Percentiles rank a stretch among this genome's conserved stretches.
These are phyloP conservation scores for Hypoxylon sp. DNA, from an alignment of 2,329 filamentous ascomycete genomes.

Conservation along the genomic window DNA sequence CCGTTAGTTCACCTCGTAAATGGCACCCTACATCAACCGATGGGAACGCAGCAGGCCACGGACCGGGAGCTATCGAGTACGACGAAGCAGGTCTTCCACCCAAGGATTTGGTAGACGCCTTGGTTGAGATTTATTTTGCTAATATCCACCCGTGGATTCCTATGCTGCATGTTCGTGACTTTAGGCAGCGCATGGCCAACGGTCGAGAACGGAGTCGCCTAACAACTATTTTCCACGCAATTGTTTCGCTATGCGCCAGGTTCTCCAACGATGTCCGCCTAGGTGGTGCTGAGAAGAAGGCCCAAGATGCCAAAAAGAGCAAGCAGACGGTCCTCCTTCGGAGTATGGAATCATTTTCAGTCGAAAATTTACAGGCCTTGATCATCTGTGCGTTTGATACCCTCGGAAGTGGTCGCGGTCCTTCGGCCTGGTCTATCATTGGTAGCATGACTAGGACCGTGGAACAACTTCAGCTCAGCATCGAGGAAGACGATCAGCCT, in stretches of 20 bases:
- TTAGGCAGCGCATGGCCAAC: slow-evolving; percentile 46
- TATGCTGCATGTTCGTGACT: slow-evolving; percentile 52
- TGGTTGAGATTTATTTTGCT: slow-evolving; percentile 54
- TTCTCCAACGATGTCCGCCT: slow-evolving; percentile 49
- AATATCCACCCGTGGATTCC: slow-evolving; percentile 57
- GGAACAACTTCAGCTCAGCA: slow-evolving; percentile 52
- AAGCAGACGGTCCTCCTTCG: slow-evolving; percentile 51
- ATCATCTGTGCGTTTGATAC: slow-evolving; percentile 54
- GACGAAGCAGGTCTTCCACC: slow-evolving; percentile 42
- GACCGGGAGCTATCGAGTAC: not conserved
- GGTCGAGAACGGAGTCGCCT: slow-evolving; percentile 43
- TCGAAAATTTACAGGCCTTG: slow-evolving; percentile 54
- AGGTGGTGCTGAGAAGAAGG: slow-evolving; percentile 39
- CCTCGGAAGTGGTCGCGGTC: slow-evolving; percentile 49
- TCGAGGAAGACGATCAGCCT: slow-evolving; percentile 50
- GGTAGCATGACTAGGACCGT: slow-evolving; percentile 54
- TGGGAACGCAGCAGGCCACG: not conserved
- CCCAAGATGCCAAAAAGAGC: slow-evolving; percentile 38
- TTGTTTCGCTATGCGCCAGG: slow-evolving; percentile 47
- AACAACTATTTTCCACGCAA: slow-evolving; percentile 52
- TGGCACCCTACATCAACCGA: not conserved
- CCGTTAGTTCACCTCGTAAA: not conserved
- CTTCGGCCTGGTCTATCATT: slow-evolving; percentile 53
- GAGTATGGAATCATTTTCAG: slow-evolving; percentile 50
- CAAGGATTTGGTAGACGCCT: slow-evolving; percentile 50